Percentiles rank a stretch among this genome's conserved stretches.
Evolutionary conservation across 495 filamentous ascomycete genomes (phyloP).

Genomic region (Neurospora sp.): DNA sequence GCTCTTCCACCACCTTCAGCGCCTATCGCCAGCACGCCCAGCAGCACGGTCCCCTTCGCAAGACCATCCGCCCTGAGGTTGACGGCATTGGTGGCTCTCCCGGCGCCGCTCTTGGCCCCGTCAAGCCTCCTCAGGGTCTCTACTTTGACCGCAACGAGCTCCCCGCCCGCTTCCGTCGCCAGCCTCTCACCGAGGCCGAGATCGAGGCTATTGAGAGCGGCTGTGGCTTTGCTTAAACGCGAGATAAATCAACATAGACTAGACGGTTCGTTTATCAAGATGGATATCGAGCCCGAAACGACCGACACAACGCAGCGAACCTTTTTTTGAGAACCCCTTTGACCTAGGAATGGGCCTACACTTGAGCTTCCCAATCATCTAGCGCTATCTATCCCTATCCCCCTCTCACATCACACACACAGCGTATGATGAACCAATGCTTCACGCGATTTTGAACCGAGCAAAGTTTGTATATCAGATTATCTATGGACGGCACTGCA

Average conservation of each 20-base stretch:
- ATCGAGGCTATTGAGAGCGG: conserved; percentile 94
- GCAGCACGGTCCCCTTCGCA: conserved; percentile 81
- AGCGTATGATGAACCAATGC: not conserved
- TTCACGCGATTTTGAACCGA: not conserved
- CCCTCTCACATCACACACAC: not conserved
- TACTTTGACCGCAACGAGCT: conserved; percentile 87
- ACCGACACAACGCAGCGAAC: not conserved
- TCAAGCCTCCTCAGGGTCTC: conserved; percentile 60
- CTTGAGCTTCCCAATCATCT: not conserved
- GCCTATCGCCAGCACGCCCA: conserved; percentile 85
- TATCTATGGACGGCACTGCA: not conserved
- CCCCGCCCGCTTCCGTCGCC: conserved; percentile 69
- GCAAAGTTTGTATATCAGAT: not conserved
- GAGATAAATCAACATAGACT: not conserved
- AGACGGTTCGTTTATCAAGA: not conserved
- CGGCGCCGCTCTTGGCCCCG: conserved; percentile 58
- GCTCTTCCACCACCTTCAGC: conserved; percentile 57
- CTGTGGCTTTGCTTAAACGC: conserved; percentile 46
- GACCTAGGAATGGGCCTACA: not conserved
- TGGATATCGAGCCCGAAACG: not conserved
- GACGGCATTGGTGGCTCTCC: conserved; percentile 54
- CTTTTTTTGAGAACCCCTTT: not conserved
- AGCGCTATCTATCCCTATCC: not conserved
- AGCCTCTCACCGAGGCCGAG: conserved; percentile 63
- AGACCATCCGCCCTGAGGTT: conserved; percentile 37